Conservation (phyloP, 1,284 basidiomycete species). For the Fomitiporia mediterranea region DNA sequence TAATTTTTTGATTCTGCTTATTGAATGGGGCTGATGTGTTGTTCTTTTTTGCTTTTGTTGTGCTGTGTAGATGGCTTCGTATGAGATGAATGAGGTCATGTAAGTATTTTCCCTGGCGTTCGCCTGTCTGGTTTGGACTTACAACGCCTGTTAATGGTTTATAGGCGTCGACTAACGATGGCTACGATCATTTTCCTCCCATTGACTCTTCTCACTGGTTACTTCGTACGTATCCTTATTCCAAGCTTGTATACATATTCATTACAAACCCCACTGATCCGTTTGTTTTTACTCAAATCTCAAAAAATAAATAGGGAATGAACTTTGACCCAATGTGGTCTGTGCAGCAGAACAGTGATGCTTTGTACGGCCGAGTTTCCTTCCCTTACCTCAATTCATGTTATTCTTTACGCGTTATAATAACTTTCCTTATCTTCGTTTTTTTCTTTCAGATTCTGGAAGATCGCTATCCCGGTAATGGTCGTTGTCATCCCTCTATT, state of each 20-base stretch:
- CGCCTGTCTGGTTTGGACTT: not conserved
- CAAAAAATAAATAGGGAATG: constrained; percentile 47
- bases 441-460: constrained; percentile 57
- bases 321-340: constrained; percentile 57
- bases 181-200: constrained; percentile 69
- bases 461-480: constrained; percentile 60
- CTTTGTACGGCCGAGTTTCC: constrained; percentile 38
- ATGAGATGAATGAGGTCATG: constrained; percentile 71
- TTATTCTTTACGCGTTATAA: constrained; percentile 3
- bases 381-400: not conserved
- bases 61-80: constrained; percentile 50
- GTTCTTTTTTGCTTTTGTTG: constrained; percentile 1
- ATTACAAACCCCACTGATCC: too few species aligned
- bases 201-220: constrained; percentile 64
- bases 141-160: not conserved
- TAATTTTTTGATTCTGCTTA: constrained; percentile 12
- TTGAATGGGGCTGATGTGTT: constrained; percentile 1
- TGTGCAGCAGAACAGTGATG: constrained; percentile 42
- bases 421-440: too few species aligned
- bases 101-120: constrained; percentile 29
- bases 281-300: not conserved
- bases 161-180: constrained; percentile 51
- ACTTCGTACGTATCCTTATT: constrained; percentile 51
- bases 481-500: constrained; percentile 50
- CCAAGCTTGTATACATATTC: too few species aligned